Evolutionary conservation across 31 red algal species (phyloP), one percentile per base, ranked within the genome.

Genomic region (Odonthalia washingtoniensis): DNA sequence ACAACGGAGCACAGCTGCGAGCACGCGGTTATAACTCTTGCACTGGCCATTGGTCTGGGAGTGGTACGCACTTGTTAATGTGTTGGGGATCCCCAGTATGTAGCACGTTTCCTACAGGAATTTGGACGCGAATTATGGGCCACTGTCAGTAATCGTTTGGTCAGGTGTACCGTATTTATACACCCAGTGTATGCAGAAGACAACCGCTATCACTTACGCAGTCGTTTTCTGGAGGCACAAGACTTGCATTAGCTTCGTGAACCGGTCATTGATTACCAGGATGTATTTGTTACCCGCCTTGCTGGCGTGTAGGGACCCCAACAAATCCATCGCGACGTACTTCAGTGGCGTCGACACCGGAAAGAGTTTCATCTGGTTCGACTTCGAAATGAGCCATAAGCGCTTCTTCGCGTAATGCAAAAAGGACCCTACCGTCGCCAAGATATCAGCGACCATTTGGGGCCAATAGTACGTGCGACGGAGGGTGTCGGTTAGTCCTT

Each of bases 241-340:
- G n/a, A n/a, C n/a, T n/a, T n/a, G n/a, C n/a, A n/a, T n/a, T n/a
- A n/a, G n/a, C n/a, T n/a, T n/a, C n/a, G n/a, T n/a, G n/a, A n/a
- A n/a, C n/a, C n/a, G n/a, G n/a, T n/a, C n/a, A n/a, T n/a, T n/a
- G n/a, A n/a, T n/a, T n/a, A n/a, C n/a, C n/a, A n/a, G n/a, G n/a
- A n/a, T n/a, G n/a, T n/a, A n/a, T n/a, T n/a, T n/a, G n/a, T 17
- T 17, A 14, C 75, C 75, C 12, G 3, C 14, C 28, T 43, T 40
- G 3, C 44, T 57, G 4, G 24, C 2, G 44, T 45, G 39, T 3
- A 79, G 30, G 4, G 39, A 3, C 4, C 75, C 46, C 33, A 79
- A 46, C 12, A 79, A 4, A 46, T 79, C 75, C 9, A 79, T 57
- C 45, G 75, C 41, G 75, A 79, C 75, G 37, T 37, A 57, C 75